Conservation (phyloP, 2,329 filamentous ascomycete species). For the Calonectria multiphialidica region DNA sequence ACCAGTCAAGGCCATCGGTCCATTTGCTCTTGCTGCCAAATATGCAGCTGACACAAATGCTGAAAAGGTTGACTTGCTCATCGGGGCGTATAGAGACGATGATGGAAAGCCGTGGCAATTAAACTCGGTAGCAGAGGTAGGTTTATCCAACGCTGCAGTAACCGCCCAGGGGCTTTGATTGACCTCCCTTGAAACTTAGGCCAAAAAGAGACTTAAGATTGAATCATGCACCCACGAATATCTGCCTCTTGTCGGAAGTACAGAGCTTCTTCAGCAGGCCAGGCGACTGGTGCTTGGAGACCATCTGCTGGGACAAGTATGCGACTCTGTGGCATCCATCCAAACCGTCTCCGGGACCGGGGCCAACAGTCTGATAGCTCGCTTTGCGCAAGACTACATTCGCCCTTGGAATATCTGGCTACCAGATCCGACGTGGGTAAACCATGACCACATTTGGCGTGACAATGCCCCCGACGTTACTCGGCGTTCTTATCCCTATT, state of each 20-base stretch:
- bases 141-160: background rate
- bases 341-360: conserved; percentile 53
- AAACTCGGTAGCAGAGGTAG: background rate
- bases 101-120: background rate
- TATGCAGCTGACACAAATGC: background rate
- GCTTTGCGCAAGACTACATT: conserved; percentile 37
- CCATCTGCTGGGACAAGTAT: background rate
- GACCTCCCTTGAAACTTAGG: background rate
- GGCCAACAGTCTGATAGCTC: conserved; percentile 47
- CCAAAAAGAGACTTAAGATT: background rate
- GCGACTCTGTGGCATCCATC: conserved; percentile 40
- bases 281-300: background rate
- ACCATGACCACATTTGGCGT: conserved; percentile 47
- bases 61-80: background rate
- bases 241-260: background rate
- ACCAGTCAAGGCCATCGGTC: background rate
- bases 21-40: background rate
- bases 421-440: conserved; percentile 61
- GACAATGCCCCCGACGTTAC: conserved; percentile 36
- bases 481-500: conserved; percentile 48
- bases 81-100: conserved; percentile 7
- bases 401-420: conserved; percentile 46
- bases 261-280: background rate
- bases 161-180: background rate
- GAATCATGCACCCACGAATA: conserved; percentile 4